Evolutionary conservation across 371 early-diverging fungal genomes (phyloP), one percentile per base, ranked within the genome.

Genomic region (Circinella minor): DNA sequence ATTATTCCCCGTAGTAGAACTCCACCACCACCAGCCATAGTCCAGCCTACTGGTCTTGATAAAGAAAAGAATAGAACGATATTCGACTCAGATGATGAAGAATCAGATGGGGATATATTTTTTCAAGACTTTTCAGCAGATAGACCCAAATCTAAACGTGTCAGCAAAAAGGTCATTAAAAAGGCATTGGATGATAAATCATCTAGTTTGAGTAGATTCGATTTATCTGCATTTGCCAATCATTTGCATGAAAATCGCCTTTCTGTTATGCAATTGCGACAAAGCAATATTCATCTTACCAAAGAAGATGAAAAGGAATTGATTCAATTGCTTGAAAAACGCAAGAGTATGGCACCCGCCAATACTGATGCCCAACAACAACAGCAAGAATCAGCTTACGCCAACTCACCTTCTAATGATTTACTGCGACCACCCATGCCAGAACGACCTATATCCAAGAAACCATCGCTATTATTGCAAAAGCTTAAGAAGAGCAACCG

Each of bases 241-340:
- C 81, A 83, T 61, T 69, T 83, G n/a, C 81, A 83, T 63, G 79
- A 78, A 37, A 70, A 83, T 63, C 77, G 84, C 1, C 60, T 81
- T 27, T 83, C 84, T 0, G 72, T 83, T 13, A 71, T 83, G 17
- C 81, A 81, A 62, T 69, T 75, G 27, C 78, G 79, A 34, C 67
- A 81, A 36, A 80, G 77, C 3, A 43, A 43, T 43, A 74, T 81
- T 39, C 59, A 74, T 8, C 67, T 80, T 68, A 80, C 81, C 11
- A 77, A 84, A 64, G 80, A 80, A n/a, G 84, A 84, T 61, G 84
- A 84, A 61, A 55, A 63, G 18, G 81, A 84, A 47, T 60, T 84
- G 9, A 72, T 77, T 8, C 72, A 66, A 11, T 55, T 84, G 14
- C 43, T 84, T 37, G 68, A 73, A 37, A 69, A 69, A 51, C 54